Conservation (phyloP, 345 rosid species). For the Euphorbia peplus region DNA sequence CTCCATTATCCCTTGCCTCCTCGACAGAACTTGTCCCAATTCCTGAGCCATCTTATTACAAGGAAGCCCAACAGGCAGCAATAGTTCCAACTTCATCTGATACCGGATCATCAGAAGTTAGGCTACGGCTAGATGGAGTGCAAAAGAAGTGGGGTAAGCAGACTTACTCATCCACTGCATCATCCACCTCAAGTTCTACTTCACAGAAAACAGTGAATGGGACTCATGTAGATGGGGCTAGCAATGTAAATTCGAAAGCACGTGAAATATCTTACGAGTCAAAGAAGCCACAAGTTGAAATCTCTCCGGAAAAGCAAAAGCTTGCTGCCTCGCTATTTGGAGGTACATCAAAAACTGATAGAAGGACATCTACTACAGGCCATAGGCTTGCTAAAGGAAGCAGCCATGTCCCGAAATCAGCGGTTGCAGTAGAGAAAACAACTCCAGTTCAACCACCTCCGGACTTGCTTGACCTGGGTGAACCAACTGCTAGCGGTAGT, state of each 20-base stretch:
- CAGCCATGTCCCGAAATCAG: slow-evolving; percentile 31
- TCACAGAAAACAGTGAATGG: slow-evolving; percentile 53
- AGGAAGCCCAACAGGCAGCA: slow-evolving; percentile 47
- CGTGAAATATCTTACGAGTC: slow-evolving; percentile 48
- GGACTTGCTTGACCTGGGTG: slow-evolving; percentile 89
- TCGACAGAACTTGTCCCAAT: slow-evolving; percentile 71
- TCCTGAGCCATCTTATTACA: slow-evolving; percentile 58
- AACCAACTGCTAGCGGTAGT: slow-evolving; percentile 39
- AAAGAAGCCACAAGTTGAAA: slow-evolving; percentile 59
- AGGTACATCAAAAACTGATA: slow-evolving; percentile 63
- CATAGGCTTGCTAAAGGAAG: slow-evolving; percentile 50
- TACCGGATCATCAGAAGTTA: slow-evolving; percentile 57
- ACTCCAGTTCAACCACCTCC: slow-evolving; percentile 60
- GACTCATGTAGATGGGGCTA: slow-evolving; percentile 37
- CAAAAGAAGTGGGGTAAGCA: slow-evolving; percentile 94
- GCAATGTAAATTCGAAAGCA: slow-evolving; percentile 44
- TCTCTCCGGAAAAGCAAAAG: slow-evolving; percentile 83
- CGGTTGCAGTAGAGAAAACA: slow-evolving; percentile 33
- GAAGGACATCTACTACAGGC: slow-evolving; percentile 50
- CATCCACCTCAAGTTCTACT: slow-evolving; percentile 48
- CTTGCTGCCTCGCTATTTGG: slow-evolving; percentile 99
- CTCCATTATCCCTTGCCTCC: slow-evolving; percentile 40
- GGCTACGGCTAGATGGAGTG: slow-evolving; percentile 90
- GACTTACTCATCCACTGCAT: slow-evolving; percentile 45
- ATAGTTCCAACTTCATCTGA: slow-evolving; percentile 45